Evolutionary conservation across 768 basidiomycete species (phyloP), one percentile per base, ranked within the genome.

Genomic region (Xerocomellus chrysenteron): DNA sequence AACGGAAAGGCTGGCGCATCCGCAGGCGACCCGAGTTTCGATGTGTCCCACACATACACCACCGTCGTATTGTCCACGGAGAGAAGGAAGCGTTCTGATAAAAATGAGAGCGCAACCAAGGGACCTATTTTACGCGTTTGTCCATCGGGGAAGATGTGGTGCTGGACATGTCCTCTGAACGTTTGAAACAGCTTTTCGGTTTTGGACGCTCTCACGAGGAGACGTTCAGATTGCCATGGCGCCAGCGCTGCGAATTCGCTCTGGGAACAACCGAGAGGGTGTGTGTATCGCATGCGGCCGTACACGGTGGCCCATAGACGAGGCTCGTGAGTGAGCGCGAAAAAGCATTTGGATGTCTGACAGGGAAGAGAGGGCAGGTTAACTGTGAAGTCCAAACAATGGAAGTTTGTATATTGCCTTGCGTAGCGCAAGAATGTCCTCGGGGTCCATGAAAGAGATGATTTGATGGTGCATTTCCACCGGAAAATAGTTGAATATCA

Each of bases 31-130:
- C 19, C 32, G 3, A 47, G 30, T 30, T 51, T 55, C 26, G 30
- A 43, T 3, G 56, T 30, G 33, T 60, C 57, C 61, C 64, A 67
- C 28, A 67, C 30, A 16, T 47, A 58, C 37, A 60, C 55, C 6
- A 42, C 33, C 21, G 60, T 49, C 17, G 50, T 26, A 10, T 37
- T 4, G 33, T 60, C 50, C 40, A 43, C 60, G 4, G 60, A 61
- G 43, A 61, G 50, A 16, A 59, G 24, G 49, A 41, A 55, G 11
- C 50, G 60, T 5, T 61, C 60, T 2, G 60, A 61, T 45, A 61
- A 12, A 21, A 60, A 61, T 1, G 37, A 26, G 14, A 60, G 51
- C 2, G 33, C 53, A 2, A 9, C 4, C 42, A 55, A 12, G 28
- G 16, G 28, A 1, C 32, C 30, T 6, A 3, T n/a, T 19, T 30